Conservation (phyloP, 2,329 filamentous ascomycete species). For the Hypoxylon sp. region DNA sequence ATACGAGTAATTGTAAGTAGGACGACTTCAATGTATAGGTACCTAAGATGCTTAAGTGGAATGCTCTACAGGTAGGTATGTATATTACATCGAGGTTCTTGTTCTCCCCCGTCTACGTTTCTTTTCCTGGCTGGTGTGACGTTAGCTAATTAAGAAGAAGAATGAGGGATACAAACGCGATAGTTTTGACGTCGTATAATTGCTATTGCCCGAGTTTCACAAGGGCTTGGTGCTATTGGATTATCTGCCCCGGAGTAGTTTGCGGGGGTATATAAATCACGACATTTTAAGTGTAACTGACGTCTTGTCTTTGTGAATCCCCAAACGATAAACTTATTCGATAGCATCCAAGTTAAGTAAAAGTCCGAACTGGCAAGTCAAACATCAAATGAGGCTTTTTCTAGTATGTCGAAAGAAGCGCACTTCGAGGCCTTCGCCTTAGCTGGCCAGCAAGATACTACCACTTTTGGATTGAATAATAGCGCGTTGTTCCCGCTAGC, state of each 20-base stretch:
- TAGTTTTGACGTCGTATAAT: too few relatives aligned
- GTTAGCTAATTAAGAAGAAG: too few relatives aligned
- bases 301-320: constrained; percentile 16
- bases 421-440: constrained; percentile 44
- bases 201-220: too few relatives aligned
- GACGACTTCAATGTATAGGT: background rate
- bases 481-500: constrained; percentile 48
- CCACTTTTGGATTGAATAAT: constrained; percentile 43
- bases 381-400: constrained; percentile 18
- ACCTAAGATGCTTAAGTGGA: constrained; percentile 6
- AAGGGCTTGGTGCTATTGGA: background rate
- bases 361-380: background rate
- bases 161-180: too few relatives aligned
- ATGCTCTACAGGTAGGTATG: constrained; percentile 18
- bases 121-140: too few relatives aligned
- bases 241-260: background rate
- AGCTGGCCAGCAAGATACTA: constrained; percentile 47
- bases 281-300: constrained; percentile 31
- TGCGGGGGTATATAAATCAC: constrained; percentile 25
- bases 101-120: too few relatives aligned
- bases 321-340: background rate
- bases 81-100: too few relatives aligned
- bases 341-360: constrained; percentile 6
- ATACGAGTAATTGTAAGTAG: constrained; percentile 1
- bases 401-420: constrained; percentile 13